Evolutionary conservation across 2,329 filamentous ascomycete species (phyloP), one percentile per base, ranked within the genome.

Genomic region (Raffaelea arxii): DNA sequence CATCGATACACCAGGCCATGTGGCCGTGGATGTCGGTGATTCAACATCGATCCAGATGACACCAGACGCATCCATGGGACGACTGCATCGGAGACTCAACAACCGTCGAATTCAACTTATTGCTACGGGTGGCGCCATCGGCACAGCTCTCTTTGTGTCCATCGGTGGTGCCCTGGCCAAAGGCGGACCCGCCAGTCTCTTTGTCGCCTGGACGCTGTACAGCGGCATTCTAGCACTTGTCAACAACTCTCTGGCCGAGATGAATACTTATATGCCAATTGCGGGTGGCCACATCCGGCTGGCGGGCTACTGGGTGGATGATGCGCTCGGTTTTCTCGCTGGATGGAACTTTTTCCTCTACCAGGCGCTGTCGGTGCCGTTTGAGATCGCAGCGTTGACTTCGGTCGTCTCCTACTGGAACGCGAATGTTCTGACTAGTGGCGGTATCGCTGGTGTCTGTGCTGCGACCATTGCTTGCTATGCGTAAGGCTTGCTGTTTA

Each of bases 201-300:
- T 84, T 50, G 58, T 84, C 48, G 78, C 75, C 32, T 84, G 77
- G 57, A 65, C 68, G 27, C 51, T 78, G 38, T 80, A 82, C 58
- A 68, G 67, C 32, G 59, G 65, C 55, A 56, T 82, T 46, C 67
- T 83, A 49, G 78, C 66, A 22, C 64, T 80, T 41, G 74, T 83
- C 57, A 83, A 82, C 68, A 83, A 82, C 57, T 72, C 71, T 51
- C 68, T 82, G 49, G 79, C 80, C 9, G 80, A 84, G 59, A 83
- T 84, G 79, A 73, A 68, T 27, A 68, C 70, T 32, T 74, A 74
- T 51, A 78, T 80, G 69, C 80, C 80, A 24, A 71, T 84, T 41
- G 72, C 70, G 37, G 78, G 79, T 51, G 75, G 75, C 3, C 83
- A 82, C 58, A 74, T 84, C 52, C 77, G 80, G 51, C 69, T 82